These are phyloP conservation scores for Colletotrichum musae DNA, from an alignment of 2,329 filamentous ascomycete species.

Conservation along the genomic window DNA sequence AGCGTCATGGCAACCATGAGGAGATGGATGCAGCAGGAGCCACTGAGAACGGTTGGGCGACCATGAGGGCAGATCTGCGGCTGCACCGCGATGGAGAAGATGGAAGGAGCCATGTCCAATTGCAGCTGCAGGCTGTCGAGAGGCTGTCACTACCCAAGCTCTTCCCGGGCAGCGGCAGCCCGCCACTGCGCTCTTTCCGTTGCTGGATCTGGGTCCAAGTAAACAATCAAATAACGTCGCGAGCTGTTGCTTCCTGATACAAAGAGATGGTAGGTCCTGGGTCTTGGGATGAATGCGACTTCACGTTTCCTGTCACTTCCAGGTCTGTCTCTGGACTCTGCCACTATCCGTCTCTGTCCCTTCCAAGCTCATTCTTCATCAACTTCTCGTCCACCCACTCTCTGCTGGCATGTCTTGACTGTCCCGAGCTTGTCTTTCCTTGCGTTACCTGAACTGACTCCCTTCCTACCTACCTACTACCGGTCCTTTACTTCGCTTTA, in stretches of 20 bases:
- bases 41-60: constrained; percentile 8
- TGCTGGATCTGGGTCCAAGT: constrained; percentile 25
- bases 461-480: background rate
- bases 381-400: background rate
- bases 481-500: background rate
- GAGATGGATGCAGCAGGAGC: constrained; percentile 20
- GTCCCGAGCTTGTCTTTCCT: constrained; percentile 28
- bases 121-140: constrained; percentile 10
- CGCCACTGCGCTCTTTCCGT: constrained; percentile 9
- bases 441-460: constrained; percentile 6
- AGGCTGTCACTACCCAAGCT: constrained; percentile 13
- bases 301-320: background rate
- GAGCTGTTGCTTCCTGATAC: constrained; percentile 31
- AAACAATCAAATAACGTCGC: constrained; percentile 23
- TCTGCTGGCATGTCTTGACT: constrained; percentile 22
- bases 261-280: constrained; percentile 20
- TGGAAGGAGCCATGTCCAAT: constrained; percentile 29
- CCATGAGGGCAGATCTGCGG: constrained; percentile 21
- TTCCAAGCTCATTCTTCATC: background rate
- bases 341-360: background rate
- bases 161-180: constrained; percentile 9
- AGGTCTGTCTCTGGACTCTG: background rate
- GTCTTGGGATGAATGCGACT: background rate
- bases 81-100: constrained; percentile 20
- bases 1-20: constrained; percentile 42